phyloP scores from a whole-genome alignment of 2,329 filamentous ascomycete species.

The Cylindrodendrum hubeiense region DNA sequence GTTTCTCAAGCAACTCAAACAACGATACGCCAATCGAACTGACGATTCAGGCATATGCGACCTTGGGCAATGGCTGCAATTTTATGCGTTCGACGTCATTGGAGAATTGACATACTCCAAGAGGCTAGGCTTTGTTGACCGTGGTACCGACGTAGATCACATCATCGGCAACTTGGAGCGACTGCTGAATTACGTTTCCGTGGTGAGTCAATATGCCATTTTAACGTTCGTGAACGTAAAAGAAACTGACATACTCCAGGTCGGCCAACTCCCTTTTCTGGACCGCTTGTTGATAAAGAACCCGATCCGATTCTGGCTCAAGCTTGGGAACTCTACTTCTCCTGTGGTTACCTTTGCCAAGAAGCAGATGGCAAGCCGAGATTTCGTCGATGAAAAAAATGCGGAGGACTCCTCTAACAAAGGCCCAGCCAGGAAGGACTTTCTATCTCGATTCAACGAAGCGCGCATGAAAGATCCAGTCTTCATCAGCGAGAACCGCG shows the following conservation, averaged over 20 bases:
- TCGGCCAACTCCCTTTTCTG: slow-evolving; percentile 19
- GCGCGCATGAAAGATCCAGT: slow-evolving; percentile 25
- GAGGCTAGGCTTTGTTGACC: slow-evolving; percentile 31
- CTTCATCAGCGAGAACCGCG: slow-evolving; percentile 24
- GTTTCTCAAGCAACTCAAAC: slow-evolving; percentile 20
- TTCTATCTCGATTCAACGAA: slow-evolving; percentile 29
- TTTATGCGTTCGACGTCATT: slow-evolving; percentile 38
- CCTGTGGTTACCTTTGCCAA: slow-evolving; percentile 17
- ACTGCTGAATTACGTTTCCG: slow-evolving; percentile 31
- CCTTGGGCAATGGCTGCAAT: slow-evolving; percentile 33
- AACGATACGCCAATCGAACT: neutral
- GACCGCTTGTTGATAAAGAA: slow-evolving; percentile 17
- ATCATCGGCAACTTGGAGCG: slow-evolving; percentile 33
- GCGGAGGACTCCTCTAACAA: neutral
- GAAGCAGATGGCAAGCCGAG: slow-evolving; percentile 19
- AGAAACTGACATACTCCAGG: neutral
- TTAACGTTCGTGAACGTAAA: too few species aligned
- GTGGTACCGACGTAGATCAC: slow-evolving; percentile 27
- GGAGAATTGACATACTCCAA: slow-evolving; percentile 27
- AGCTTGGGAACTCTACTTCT: slow-evolving; percentile 17
- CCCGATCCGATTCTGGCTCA: slow-evolving; percentile 8
- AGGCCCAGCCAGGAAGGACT: slow-evolving; percentile 14
- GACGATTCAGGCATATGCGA: slow-evolving; percentile 6
- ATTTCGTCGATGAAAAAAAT: neutral
- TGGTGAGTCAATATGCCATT: neutral